A percentile compares a stretch with the other conserved stretches of the same genome.
Evolutionary conservation across 208 protist species (phyloP).

Genomic region (Leishmania braziliensis): DNA sequence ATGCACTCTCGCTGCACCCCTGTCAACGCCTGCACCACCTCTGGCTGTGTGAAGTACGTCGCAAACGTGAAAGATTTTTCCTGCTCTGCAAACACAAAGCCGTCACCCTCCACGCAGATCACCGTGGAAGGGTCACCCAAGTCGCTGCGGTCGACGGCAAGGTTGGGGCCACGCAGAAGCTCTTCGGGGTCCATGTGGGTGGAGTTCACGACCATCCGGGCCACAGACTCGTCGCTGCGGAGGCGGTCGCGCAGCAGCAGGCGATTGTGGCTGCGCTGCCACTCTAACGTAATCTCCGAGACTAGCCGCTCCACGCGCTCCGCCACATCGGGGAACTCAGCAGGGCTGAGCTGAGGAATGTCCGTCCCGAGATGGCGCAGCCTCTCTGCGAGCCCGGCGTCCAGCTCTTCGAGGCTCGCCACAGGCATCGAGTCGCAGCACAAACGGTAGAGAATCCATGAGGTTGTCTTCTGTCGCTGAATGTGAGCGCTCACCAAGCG

Average conservation of each 20-base stretch:
- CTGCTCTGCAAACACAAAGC: conserved; percentile 77
- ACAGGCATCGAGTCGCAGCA: conserved; percentile 94
- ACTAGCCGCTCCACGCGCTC: conserved; percentile 77
- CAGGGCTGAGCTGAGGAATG: conserved; percentile 81
- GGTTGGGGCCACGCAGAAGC: conserved; percentile 80
- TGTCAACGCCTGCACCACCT: conserved; percentile 91
- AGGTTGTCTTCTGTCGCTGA: conserved; percentile 85
- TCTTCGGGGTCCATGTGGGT: conserved; percentile 89
- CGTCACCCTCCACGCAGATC: conserved; percentile 52
- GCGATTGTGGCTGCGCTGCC: conserved; percentile 90
- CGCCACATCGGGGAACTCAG: conserved; percentile 74
- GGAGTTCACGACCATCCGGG: conserved; percentile 77
- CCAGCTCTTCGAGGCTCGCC: conserved; percentile 66
- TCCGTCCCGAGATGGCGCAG: conserved; percentile 79
- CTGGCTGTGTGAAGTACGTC: conserved; percentile 94
- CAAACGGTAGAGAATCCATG: conserved; percentile 91
- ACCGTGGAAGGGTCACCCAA: conserved; percentile 61
- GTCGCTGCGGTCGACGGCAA: conserved; percentile 68
- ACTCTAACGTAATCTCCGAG: conserved; percentile 87
- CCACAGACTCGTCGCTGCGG: conserved; percentile 70
- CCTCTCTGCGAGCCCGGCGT: conserved; percentile 59
- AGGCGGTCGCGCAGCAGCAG: conserved; percentile 90
- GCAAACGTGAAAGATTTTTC: conserved; percentile 91
- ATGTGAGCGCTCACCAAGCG: conserved; percentile 79
- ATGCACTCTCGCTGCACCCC: conserved; percentile 89